A percentile compares a stretch with the other conserved stretches of the same genome.
Evolutionary conservation across 2,329 filamentous ascomycete species (phyloP).

Genomic region (Fusarium zealandicum): DNA sequence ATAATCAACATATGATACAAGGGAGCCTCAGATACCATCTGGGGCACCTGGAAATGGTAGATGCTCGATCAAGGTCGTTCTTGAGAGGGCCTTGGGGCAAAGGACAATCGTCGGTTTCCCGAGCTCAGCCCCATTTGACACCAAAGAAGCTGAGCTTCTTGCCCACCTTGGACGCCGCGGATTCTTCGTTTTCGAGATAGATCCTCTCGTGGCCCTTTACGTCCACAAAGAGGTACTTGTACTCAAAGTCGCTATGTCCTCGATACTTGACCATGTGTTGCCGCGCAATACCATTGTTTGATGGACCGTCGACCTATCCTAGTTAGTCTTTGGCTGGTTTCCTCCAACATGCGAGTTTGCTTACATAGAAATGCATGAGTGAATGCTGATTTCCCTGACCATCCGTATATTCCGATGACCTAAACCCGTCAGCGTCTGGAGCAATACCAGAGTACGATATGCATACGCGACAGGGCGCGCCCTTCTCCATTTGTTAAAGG

Average conservation of each 20-base stretch:
- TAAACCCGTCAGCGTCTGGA: slow-evolving; percentile 48
- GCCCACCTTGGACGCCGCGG: slow-evolving; percentile 44
- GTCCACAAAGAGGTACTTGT: slow-evolving; percentile 82
- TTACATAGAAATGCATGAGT: slow-evolving; percentile 82
- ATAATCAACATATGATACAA: slow-evolving; percentile 25
- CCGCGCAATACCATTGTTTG: slow-evolving; percentile 74
- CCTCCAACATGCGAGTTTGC: slow-evolving; percentile 35
- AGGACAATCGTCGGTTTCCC: neutral
- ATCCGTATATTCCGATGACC: slow-evolving; percentile 74
- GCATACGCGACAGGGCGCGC: slow-evolving; percentile 67
- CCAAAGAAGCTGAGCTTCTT: slow-evolving; percentile 66
- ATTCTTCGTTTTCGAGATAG: slow-evolving; percentile 69
- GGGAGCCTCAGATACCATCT: neutral
- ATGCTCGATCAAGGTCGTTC: neutral
- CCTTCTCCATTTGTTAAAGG: slow-evolving; percentile 80
- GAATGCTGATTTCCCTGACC: slow-evolving; percentile 79
- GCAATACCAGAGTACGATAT: neutral
- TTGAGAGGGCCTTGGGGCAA: neutral
- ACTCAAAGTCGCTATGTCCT: slow-evolving; percentile 73
- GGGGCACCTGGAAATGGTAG: neutral
- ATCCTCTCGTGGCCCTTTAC: slow-evolving; percentile 73
- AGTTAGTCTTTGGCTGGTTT: slow-evolving; percentile 6
- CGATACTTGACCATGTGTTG: slow-evolving; percentile 78
- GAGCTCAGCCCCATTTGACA: slow-evolving; percentile 60
- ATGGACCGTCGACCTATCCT: slow-evolving; percentile 75